phyloP scores from a whole-genome alignment of 2,329 filamentous ascomycete genomes.

The Xylariaceae sp. region DNA sequence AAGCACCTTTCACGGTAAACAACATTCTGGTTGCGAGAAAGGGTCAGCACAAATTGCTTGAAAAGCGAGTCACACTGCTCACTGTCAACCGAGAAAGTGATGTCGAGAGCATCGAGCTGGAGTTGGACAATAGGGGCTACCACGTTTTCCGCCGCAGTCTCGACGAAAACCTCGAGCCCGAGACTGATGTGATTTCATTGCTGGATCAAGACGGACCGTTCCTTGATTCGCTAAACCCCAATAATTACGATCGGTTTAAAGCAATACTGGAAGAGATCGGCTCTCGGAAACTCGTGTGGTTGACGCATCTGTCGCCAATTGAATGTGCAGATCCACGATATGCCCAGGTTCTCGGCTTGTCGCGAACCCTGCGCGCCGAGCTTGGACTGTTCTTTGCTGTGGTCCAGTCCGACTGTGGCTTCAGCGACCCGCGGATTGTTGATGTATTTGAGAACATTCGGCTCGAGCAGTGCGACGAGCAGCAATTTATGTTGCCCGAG shows the following conservation, averaged over 20 bases:
- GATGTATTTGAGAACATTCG: neutral
- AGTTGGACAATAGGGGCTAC: conserved; percentile 27
- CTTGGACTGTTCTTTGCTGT: conserved; percentile 33
- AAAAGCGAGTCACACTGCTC: conserved; percentile 20
- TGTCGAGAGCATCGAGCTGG: conserved; percentile 1
- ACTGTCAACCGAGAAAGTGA: neutral
- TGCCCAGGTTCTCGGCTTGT: conserved; percentile 38
- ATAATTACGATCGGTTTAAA: conserved; percentile 22
- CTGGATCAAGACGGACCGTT: conserved; percentile 34
- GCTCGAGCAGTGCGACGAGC: neutral
- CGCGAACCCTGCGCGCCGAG: conserved; percentile 41
- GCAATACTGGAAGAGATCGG: conserved; percentile 18
- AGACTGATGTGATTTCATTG: conserved; percentile 36
- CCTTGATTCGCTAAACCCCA: conserved; percentile 31
- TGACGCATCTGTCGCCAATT: conserved; percentile 39
- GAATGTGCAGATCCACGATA: conserved; percentile 37
- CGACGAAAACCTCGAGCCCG: conserved; percentile 21
- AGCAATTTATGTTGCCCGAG: neutral
- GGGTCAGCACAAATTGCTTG: neutral
- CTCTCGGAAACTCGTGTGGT: conserved; percentile 36
- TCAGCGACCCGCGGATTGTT: neutral
- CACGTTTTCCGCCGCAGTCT: conserved; percentile 23
- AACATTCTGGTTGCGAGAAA: conserved; percentile 18
- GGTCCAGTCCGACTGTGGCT: neutral
- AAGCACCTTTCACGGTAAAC: no score